These are phyloP conservation scores for Acacia concinna DNA, from an alignment of 331 rosid species.

Conservation along the genomic window DNA sequence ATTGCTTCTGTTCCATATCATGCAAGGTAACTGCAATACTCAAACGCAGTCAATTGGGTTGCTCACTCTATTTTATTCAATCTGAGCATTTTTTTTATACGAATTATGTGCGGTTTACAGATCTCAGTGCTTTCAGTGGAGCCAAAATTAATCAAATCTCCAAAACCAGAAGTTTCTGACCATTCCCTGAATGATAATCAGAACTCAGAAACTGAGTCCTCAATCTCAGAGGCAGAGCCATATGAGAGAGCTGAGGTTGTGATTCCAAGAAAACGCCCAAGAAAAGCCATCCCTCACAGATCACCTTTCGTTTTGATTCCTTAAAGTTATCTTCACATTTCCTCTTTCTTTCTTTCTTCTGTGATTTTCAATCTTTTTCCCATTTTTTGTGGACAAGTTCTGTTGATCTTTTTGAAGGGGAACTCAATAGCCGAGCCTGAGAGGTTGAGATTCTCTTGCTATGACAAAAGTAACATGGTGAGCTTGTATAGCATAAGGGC, in stretches of 20 bases:
- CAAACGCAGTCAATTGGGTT: neutral
- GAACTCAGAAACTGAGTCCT: conserved; percentile 75
- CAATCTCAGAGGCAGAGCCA: conserved; percentile 78
- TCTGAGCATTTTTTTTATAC: neutral
- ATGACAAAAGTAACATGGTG: conserved; percentile 32
- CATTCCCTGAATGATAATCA: conserved; percentile 42
- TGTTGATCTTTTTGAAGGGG: conserved; percentile 33
- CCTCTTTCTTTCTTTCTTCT: conserved; percentile 21
- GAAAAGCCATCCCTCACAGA: conserved; percentile 75
- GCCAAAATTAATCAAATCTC: conserved; percentile 34
- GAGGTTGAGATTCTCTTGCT: conserved; percentile 34
- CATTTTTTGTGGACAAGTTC: conserved; percentile 30
- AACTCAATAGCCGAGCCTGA: conserved; percentile 34
- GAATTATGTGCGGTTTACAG: conserved; percentile 42
- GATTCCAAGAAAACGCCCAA: conserved; percentile 74
- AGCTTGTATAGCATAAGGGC: conserved; percentile 44
- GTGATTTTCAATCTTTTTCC: conserved; percentile 16
- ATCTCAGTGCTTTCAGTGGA: conserved; percentile 50
- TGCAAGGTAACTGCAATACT: conserved; percentile 68
- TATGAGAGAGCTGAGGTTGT: conserved; percentile 59
- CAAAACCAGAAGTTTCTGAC: conserved; percentile 44
- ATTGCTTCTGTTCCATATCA: conserved; percentile 80
- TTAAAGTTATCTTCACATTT: conserved; percentile 12
- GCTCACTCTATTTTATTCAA: neutral
- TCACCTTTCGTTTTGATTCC: conserved; percentile 52